A percentile compares a stretch with the other conserved stretches of the same genome.
Conservation (phyloP, 495 filamentous ascomycete species). For the Penicilliopsis zonata region DNA sequence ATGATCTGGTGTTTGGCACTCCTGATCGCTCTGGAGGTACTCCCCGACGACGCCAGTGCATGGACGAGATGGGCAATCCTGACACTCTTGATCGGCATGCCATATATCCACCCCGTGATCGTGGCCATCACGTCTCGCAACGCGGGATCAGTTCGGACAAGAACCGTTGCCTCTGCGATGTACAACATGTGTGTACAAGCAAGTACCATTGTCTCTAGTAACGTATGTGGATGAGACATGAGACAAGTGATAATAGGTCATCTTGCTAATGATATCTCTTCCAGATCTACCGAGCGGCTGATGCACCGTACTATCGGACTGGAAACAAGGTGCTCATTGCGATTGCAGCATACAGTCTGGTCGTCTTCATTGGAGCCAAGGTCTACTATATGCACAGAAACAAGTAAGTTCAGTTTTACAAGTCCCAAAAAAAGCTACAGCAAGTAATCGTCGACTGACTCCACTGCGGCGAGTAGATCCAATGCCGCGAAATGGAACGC, state of each 20-base stretch:
- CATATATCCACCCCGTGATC: conserved; percentile 54
- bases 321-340: conserved; percentile 56
- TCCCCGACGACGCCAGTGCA: conserved; percentile 18
- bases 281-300: conserved; percentile 50
- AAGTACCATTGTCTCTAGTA: conserved; percentile 47
- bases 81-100: conserved; percentile 42
- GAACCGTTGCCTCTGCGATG: conserved; percentile 48
- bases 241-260: conserved; percentile 4
- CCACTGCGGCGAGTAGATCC: too few relatives aligned
- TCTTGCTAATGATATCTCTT: conserved; percentile 9
- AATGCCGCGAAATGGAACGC: conserved; percentile 39
- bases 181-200: conserved; percentile 73
- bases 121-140: conserved; percentile 57
- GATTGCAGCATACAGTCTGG: conserved; percentile 39
- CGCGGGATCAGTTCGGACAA: conserved; percentile 53
- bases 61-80: conserved; percentile 44
- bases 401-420: conserved; percentile 22
- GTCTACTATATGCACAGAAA: conserved; percentile 54
- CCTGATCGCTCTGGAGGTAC: conserved; percentile 37
- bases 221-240: conserved; percentile 27
- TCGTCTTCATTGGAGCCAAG: conserved; percentile 44
- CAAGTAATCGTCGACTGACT: too few relatives aligned
- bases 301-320: conserved; percentile 52
- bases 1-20: conserved; percentile 46
- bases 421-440: too few relatives aligned